Conservation (phyloP, 805 yeast genomes). For the Kazachstania viticola region DNA sequence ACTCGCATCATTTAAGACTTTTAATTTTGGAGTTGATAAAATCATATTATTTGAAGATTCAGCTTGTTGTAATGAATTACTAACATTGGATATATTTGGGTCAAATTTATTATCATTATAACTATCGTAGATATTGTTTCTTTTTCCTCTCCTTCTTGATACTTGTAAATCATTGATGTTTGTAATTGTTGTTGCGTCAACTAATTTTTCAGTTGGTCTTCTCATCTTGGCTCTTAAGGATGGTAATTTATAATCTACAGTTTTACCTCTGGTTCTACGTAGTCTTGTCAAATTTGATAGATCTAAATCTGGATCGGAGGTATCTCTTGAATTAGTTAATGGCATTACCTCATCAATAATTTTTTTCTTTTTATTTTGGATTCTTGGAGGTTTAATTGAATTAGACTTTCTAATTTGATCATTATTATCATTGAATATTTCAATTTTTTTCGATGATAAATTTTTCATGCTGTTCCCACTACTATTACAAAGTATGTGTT, state of each 20-base stretch:
- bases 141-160: constrained; percentile 5
- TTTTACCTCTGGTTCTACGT: constrained; percentile 42
- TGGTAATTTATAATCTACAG: constrained; percentile 57
- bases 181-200: constrained; percentile 43
- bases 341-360: constrained; percentile 32
- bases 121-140: too few relatives aligned
- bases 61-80: neutral
- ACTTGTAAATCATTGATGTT: constrained; percentile 27
- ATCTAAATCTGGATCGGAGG: constrained; percentile 9
- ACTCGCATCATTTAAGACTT: too few relatives aligned
- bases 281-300: constrained; percentile 15
- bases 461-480: constrained; percentile 1
- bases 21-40: neutral
- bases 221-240: constrained; percentile 60
- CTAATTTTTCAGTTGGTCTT: constrained; percentile 45
- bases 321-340: constrained; percentile 11
- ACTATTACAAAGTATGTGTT: neutral
- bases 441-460: constrained; percentile 15
- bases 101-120: neutral
- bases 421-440: constrained; percentile 15
- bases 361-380: constrained; percentile 17
- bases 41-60: neutral
- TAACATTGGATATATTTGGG: neutral
- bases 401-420: neutral
- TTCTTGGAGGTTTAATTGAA: constrained; percentile 23